Conservation (phyloP, 164 flowering plant species). For the Platanus orientalis region DNA sequence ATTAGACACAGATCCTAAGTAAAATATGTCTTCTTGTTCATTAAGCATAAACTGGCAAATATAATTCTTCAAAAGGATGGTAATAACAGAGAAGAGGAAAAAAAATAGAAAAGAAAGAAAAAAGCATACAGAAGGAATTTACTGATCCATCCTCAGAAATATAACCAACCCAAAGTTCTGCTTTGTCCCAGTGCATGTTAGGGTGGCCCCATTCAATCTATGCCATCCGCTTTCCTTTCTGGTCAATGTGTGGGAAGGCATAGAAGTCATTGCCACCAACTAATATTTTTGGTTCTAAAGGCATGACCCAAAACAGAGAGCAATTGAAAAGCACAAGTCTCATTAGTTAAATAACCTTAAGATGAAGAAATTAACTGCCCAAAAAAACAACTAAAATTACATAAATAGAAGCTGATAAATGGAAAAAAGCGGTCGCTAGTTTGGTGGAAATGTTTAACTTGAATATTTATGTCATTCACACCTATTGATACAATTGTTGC, state of each 20-base stretch:
- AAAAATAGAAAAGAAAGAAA: no score
- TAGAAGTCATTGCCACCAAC: constrained; percentile 91
- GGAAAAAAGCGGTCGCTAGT: no score
- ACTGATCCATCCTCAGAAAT: constrained; percentile 76
- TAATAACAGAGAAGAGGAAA: background rate
- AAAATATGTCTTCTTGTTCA: background rate
- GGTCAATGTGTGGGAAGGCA: constrained; percentile 87
- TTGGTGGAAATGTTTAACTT: constrained; percentile 41
- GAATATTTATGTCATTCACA: constrained; percentile 28
- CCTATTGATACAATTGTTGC: constrained; percentile 61
- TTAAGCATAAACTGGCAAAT: background rate
- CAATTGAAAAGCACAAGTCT: background rate
- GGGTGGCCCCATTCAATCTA: constrained; percentile 98
- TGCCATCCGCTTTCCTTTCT: constrained; percentile 66
- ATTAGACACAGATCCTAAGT: background rate
- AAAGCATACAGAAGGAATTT: constrained; percentile 4
- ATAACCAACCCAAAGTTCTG: constrained; percentile 95
- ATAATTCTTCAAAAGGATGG: background rate
- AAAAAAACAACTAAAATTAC: background rate
- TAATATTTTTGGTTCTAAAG: constrained; percentile 71
- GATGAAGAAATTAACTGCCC: background rate
- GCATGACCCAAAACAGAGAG: background rate
- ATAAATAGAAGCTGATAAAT: background rate
- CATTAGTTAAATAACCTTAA: background rate
- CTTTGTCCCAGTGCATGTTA: constrained; percentile 97